Percentiles rank a stretch among this genome's conserved stretches.
Conservation (phyloP, 768 basidiomycete genomes). For the Mycena galopus region DNA sequence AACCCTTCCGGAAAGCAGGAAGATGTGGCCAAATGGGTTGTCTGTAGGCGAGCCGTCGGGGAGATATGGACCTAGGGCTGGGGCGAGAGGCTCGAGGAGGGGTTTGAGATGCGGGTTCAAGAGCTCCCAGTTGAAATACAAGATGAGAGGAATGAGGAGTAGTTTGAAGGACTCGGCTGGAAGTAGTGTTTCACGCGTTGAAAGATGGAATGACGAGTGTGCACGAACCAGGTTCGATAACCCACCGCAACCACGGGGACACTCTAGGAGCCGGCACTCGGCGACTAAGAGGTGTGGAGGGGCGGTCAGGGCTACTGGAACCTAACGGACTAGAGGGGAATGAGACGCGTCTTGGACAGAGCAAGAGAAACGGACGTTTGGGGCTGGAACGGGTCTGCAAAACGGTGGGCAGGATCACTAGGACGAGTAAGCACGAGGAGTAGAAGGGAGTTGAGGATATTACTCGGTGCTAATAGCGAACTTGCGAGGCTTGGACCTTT, state of each 20-base stretch:
- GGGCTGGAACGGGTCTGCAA: constrained; percentile 71
- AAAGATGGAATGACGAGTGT: neutral
- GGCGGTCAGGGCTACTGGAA: constrained; percentile 51
- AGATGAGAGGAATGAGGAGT: constrained; percentile 68
- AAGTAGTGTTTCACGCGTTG: neutral
- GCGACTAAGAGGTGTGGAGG: constrained; percentile 47
- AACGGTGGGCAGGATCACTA: constrained; percentile 58
- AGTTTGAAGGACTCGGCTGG: constrained; percentile 77
- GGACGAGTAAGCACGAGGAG: neutral
- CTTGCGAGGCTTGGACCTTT: neutral
- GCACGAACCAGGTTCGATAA: constrained; percentile 75
- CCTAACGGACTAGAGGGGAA: constrained; percentile 54
- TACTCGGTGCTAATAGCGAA: constrained; percentile 27
- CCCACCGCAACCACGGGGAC: constrained; percentile 74
- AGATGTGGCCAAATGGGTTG: constrained; percentile 82
- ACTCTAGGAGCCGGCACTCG: constrained; percentile 33
- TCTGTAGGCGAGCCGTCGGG: constrained; percentile 53
- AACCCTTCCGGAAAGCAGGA: constrained; percentile 80
- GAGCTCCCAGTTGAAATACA: constrained; percentile 77
- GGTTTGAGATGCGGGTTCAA: constrained; percentile 48
- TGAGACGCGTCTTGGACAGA: constrained; percentile 19
- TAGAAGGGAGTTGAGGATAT: no score
- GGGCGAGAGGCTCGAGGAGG: constrained; percentile 26
- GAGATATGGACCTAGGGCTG: constrained; percentile 55
- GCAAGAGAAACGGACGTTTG: constrained; percentile 64